Evolutionary conservation across 1,139 yeast genomes (phyloP).

Genomic region (Suhomyces ambrosiae): DNA sequence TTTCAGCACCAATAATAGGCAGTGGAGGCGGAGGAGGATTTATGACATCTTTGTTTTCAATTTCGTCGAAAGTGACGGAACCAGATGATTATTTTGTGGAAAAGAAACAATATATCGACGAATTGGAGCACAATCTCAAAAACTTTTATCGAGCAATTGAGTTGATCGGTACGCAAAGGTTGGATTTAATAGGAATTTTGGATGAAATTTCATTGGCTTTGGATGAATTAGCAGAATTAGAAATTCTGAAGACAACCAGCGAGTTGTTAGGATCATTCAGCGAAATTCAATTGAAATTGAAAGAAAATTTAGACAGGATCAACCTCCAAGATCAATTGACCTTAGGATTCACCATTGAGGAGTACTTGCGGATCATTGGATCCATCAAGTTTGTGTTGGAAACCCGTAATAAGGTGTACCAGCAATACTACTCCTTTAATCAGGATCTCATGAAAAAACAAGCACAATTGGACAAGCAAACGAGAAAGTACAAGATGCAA

Average conservation of each 20-base stretch:
- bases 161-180: slow-evolving; percentile 70
- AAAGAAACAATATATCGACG: slow-evolving; percentile 69
- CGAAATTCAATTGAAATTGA: slow-evolving; percentile 68
- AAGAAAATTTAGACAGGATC: slow-evolving; percentile 75
- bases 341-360: slow-evolving; percentile 85
- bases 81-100: slow-evolving; percentile 77
- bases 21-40: slow-evolving; percentile 49
- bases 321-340: slow-evolving; percentile 87
- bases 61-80: slow-evolving; percentile 66
- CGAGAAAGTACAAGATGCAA: slow-evolving; percentile 58
- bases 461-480: slow-evolving; percentile 53
- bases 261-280: slow-evolving; percentile 61
- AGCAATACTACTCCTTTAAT: slow-evolving; percentile 53
- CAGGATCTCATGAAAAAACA: slow-evolving; percentile 50
- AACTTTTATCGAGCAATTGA: slow-evolving; percentile 74
- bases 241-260: slow-evolving; percentile 68
- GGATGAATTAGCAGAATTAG: slow-evolving; percentile 74
- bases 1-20: slow-evolving; percentile 12
- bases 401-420: slow-evolving; percentile 71
- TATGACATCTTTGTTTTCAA: slow-evolving; percentile 63
- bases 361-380: slow-evolving; percentile 75
- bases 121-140: slow-evolving; percentile 71
- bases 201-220: slow-evolving; percentile 56
- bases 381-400: slow-evolving; percentile 76
- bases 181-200: slow-evolving; percentile 58